These are phyloP conservation scores for Tremella yokohamensis DNA, from an alignment of 768 basidiomycete genomes.

Conservation along the genomic window DNA sequence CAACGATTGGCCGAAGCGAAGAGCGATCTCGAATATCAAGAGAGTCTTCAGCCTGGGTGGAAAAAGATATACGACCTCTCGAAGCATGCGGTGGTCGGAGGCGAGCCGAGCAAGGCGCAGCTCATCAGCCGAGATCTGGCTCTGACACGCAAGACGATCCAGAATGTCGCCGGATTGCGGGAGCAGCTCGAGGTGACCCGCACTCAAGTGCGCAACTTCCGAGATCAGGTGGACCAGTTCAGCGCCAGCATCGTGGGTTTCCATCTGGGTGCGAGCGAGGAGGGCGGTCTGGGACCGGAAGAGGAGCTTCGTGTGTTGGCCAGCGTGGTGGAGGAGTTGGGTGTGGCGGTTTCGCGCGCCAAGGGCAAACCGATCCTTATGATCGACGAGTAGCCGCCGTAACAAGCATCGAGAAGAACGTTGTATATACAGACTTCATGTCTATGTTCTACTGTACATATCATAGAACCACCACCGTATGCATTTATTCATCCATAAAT, in stretches of 20 bases:
- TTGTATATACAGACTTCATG: too few relatives aligned
- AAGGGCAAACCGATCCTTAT: constrained; percentile 15
- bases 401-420: too few relatives aligned
- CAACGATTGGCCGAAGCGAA: constrained; percentile 13
- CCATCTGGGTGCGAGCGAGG: constrained; percentile 31
- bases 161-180: constrained; percentile 21
- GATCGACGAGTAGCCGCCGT: not conserved
- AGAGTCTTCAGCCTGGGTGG: constrained; percentile 32
- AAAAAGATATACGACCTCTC: constrained; percentile 20
- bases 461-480: too few relatives aligned
- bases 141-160: constrained; percentile 31
- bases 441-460: too few relatives aligned
- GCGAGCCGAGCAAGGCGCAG: constrained; percentile 26
- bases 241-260: constrained; percentile 43
- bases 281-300: constrained; percentile 30
- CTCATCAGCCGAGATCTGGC: constrained; percentile 29
- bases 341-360: constrained; percentile 30
- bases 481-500: too few relatives aligned
- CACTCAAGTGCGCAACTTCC: constrained; percentile 23
- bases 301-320: constrained; percentile 36
- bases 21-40: constrained; percentile 17
- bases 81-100: constrained; percentile 36
- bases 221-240: constrained; percentile 40
- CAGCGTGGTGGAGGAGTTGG: constrained; percentile 31
- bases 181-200: constrained; percentile 24